Conservation (phyloP, 2,329 filamentous ascomycete species). For the Scedosporium boydii region DNA sequence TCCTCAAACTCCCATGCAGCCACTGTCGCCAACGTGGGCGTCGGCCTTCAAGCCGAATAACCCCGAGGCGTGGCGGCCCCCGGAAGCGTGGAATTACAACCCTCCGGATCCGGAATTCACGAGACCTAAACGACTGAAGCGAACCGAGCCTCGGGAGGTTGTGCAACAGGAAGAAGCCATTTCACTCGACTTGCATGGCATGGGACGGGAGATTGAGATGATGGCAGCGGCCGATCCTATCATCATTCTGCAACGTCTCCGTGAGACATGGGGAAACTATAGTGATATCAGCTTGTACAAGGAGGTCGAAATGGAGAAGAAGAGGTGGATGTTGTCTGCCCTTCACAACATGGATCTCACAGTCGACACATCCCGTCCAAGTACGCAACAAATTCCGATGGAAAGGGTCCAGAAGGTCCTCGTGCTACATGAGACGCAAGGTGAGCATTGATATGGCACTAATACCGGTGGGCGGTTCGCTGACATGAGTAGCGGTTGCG, state of each 20-base stretch:
- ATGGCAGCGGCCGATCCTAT: constrained; percentile 45
- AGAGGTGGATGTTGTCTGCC: constrained; percentile 52
- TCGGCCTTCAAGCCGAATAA: constrained; percentile 21
- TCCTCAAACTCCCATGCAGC: constrained; percentile 5
- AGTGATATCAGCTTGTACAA: constrained; percentile 37
- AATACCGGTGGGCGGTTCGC: background rate
- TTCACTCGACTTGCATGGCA: constrained; percentile 11
- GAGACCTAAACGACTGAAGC: constrained; percentile 12
- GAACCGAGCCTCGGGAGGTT: constrained; percentile 8
- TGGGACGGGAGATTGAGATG: constrained; percentile 43
- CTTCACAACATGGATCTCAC: constrained; percentile 37
- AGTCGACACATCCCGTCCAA: constrained; percentile 8
- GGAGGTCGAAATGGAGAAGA: constrained; percentile 44
- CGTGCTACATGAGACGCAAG: constrained; percentile 41
- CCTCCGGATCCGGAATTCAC: background rate
- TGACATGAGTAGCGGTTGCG: constrained; percentile 28
- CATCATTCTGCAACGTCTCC: constrained; percentile 44
- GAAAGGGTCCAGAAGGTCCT: constrained; percentile 26
- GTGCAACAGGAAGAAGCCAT: background rate
- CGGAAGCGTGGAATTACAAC: constrained; percentile 31
- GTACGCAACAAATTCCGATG: constrained; percentile 9
- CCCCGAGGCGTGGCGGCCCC: constrained; percentile 34
- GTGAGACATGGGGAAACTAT: constrained; percentile 36
- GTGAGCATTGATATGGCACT: constrained; percentile 19
- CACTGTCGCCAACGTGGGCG: constrained; percentile 8